Percentiles rank a stretch among this genome's conserved stretches.
Evolutionary conservation across 805 yeast genomes (phyloP).

Genomic region (Ascoidea rubescens): DNA sequence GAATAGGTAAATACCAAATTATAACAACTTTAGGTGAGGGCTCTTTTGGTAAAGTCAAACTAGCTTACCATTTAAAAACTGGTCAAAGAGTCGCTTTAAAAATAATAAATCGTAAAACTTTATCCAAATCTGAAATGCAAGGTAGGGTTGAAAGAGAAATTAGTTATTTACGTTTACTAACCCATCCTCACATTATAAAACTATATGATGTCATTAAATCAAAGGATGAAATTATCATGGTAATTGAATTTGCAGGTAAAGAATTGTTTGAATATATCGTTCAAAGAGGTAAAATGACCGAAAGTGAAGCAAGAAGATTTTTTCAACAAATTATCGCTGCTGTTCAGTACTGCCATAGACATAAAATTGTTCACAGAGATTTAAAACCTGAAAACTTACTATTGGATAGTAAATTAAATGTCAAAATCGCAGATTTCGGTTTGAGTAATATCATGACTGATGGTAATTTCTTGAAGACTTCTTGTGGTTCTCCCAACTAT

Average conservation of each 20-base stretch:
- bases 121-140: slow-evolving; percentile 94
- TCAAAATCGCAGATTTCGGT: slow-evolving; percentile 93
- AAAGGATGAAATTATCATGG: slow-evolving; percentile 93
- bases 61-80: slow-evolving; percentile 80
- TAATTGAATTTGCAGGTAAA: slow-evolving; percentile 92
- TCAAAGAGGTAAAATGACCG: slow-evolving; percentile 86
- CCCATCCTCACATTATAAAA: slow-evolving; percentile 95
- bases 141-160: slow-evolving; percentile 93
- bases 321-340: slow-evolving; percentile 95
- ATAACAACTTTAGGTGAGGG: slow-evolving; percentile 93
- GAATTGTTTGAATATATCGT: slow-evolving; percentile 93
- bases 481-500: slow-evolving; percentile 92
- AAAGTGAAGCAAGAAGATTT: slow-evolving; percentile 81
- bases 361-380: slow-evolving; percentile 92
- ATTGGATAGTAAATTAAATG: slow-evolving; percentile 78
- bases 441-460: slow-evolving; percentile 95
- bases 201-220: slow-evolving; percentile 91
- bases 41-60: slow-evolving; percentile 89
- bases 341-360: slow-evolving; percentile 89
- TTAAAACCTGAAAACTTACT: slow-evolving; percentile 88
- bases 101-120: slow-evolving; percentile 81
- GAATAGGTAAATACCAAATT: slow-evolving; percentile 88
- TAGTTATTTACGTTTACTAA: slow-evolving; percentile 68
- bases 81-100: slow-evolving; percentile 88
- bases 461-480: slow-evolving; percentile 87